A percentile compares a stretch with the other conserved stretches of the same genome.
These are phyloP conservation scores for Annulohypoxylon maeteangense DNA, from an alignment of 495 filamentous ascomycete species.

Conservation along the genomic window DNA sequence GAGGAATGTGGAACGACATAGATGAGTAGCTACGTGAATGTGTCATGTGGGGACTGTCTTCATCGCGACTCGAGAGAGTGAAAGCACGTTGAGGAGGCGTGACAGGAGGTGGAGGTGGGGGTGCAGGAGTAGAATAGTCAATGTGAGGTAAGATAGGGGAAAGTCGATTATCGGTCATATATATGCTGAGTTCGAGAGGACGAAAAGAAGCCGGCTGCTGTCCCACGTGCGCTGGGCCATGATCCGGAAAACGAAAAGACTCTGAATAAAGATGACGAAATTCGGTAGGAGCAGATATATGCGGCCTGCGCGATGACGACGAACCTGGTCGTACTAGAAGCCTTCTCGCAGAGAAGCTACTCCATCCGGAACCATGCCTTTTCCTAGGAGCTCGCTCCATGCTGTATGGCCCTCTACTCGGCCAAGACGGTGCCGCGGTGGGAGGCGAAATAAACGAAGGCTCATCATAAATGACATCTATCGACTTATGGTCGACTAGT, in stretches of 20 bases:
- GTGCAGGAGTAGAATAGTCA: constrained; percentile 26
- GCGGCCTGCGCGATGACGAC: constrained; percentile 53
- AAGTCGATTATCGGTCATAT: constrained; percentile 70
- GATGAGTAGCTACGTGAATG: constrained; percentile 59
- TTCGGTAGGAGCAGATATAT: constrained; percentile 60
- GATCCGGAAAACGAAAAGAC: constrained; percentile 56
- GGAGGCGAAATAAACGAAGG: constrained; percentile 52
- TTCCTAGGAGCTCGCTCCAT: constrained; percentile 50
- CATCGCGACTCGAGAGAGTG: constrained; percentile 48
- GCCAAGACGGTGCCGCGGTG: constrained; percentile 45
- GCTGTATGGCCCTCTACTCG: constrained; percentile 43
- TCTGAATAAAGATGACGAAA: constrained; percentile 62
- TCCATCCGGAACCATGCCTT: constrained; percentile 47
- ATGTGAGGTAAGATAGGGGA: constrained; percentile 70
- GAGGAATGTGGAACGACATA: constrained; percentile 62
- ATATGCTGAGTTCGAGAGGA: constrained; percentile 81
- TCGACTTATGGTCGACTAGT: constrained; percentile 29
- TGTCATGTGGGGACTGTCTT: constrained; percentile 51
- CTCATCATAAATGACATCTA: constrained; percentile 53
- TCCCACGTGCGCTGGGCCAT: constrained; percentile 31
- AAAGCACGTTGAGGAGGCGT: constrained; percentile 56
- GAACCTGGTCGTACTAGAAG: constrained; percentile 49
- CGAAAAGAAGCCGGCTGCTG: constrained; percentile 63
- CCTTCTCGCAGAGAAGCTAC: constrained; percentile 48
- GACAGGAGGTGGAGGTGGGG: constrained; percentile 38